A percentile compares a stretch with the other conserved stretches of the same genome.
Evolutionary conservation across 371 early-diverging fungal species (phyloP).

Genomic region (Quaeritorhiza haematococci): DNA sequence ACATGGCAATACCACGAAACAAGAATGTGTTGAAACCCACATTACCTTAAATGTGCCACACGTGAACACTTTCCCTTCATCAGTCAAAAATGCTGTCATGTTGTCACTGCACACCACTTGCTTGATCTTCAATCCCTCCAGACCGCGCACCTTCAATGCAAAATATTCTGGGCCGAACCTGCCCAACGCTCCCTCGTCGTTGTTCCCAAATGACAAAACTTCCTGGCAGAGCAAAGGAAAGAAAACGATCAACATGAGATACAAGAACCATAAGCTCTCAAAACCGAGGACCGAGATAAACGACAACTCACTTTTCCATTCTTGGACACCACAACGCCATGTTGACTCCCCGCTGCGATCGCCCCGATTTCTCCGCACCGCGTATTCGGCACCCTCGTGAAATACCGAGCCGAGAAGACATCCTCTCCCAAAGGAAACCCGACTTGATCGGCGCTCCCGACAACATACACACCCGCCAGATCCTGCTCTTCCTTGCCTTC

Average conservation of each 20-base stretch:
- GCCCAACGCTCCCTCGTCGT: not conserved
- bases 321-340: slow-evolving; percentile 4
- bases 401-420: not conserved
- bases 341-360: slow-evolving; percentile 1
- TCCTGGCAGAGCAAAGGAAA: too few relatives aligned
- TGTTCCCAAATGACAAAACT: not conserved
- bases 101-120: not conserved
- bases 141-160: not conserved
- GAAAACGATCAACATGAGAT: too few relatives aligned
- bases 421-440: not conserved
- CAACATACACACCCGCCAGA: slow-evolving; percentile 1
- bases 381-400: not conserved
- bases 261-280: too few relatives aligned
- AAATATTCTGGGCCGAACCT: not conserved
- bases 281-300: too few relatives aligned
- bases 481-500: too few relatives aligned
- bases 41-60: not conserved
- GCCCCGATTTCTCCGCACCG: not conserved
- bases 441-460: slow-evolving; percentile 1
- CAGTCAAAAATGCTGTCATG: not conserved
- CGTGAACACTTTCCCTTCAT: not conserved
- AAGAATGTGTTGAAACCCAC: too few relatives aligned
- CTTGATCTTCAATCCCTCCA: not conserved
- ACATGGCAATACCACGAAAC: too few relatives aligned
- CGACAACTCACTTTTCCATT: slow-evolving; percentile 1